These are phyloP conservation scores for Blastocrithidia nonstop DNA, from an alignment of 208 protist genomes.

Conservation along the genomic window DNA sequence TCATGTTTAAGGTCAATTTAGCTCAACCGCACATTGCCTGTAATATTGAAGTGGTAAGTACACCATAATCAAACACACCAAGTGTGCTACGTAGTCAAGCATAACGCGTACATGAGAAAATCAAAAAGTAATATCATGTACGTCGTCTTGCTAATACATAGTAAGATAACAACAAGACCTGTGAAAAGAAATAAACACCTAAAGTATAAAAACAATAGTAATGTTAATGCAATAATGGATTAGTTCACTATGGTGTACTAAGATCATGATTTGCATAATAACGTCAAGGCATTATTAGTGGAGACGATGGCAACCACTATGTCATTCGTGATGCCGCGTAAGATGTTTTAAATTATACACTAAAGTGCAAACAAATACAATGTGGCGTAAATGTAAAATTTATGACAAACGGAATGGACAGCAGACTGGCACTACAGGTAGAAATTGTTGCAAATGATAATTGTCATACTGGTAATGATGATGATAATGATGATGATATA, in stretches of 20 bases:
- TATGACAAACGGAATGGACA: conserved; percentile 36
- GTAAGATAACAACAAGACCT: no score
- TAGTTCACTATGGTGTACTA: conserved; percentile 58
- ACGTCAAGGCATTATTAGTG: conserved; percentile 71
- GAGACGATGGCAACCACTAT: conserved; percentile 49
- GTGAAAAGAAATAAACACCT: no score
- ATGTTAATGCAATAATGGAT: no score
- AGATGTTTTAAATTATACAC: conserved; percentile 44
- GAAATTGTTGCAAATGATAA: conserved; percentile 45
- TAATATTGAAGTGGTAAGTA: no score
- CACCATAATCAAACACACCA: no score
- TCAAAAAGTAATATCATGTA: no score
- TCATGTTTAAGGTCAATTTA: conserved; percentile 38
- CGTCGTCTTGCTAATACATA: no score
- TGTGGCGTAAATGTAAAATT: conserved; percentile 67
- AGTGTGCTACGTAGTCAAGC: no score
- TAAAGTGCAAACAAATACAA: conserved; percentile 19
- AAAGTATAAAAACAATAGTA: no score
- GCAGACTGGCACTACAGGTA: conserved; percentile 52
- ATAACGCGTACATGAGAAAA: no score
- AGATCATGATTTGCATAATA: conserved; percentile 57
- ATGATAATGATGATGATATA: no score
- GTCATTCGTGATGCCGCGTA: conserved; percentile 61
- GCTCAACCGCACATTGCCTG: conserved; percentile 36
- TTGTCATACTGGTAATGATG: no score